Base-by-base conservation (phyloP, 208 protist genomes). In the Acanthamoeba lugdunensis region DNA sequence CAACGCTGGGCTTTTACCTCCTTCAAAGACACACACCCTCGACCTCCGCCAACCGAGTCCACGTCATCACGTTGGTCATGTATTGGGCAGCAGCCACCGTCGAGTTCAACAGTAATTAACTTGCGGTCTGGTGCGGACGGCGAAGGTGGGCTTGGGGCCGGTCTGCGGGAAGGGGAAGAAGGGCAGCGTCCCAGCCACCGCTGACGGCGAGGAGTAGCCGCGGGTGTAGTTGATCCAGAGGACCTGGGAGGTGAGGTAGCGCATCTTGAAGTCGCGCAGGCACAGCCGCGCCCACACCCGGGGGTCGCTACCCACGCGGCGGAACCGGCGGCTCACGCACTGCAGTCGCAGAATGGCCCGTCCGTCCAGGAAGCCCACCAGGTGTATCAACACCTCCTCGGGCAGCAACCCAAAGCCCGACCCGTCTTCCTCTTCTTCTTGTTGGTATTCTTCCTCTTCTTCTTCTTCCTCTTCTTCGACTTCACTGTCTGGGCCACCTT, bases 161-260 rank as follows among this genome's bases (percentile, higher is more conserved):
- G 18, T 25, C 28, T 77, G 33, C 69, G 77, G 28, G 50, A 85
- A 85, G 77, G 71, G 71, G 11, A 85, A 58, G 77, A 21, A 4
- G 23, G 77, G 33, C 45, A 79, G 77, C 25, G 18, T 6, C 14
- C 48, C 37, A 33, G 45, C 25, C 6, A 14, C 7, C 23, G 45
- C 14, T 7, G 54, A 58, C 4, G 54, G 54, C 18, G 54, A 16
- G 54, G 54, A 58, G 16, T 58, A 58, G 11, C 77, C 77, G 25
- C 77, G 77, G 5, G 77, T 85, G 77, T 58, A 85, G 50, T 85
- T 52, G 77, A 85, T 85, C 77, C 77, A 85, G 48, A 85, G 77
- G 37, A 41, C 77, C n/a, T 58, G 77, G 30, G 77, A 85, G 25
- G 77, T 61, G 77, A 85, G 77, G 77, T 85, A 85, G 48, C 77